Percentiles rank a stretch among this genome's conserved stretches.
Conservation (phyloP, 441 rosid genomes). For the Jatropha multifida region DNA sequence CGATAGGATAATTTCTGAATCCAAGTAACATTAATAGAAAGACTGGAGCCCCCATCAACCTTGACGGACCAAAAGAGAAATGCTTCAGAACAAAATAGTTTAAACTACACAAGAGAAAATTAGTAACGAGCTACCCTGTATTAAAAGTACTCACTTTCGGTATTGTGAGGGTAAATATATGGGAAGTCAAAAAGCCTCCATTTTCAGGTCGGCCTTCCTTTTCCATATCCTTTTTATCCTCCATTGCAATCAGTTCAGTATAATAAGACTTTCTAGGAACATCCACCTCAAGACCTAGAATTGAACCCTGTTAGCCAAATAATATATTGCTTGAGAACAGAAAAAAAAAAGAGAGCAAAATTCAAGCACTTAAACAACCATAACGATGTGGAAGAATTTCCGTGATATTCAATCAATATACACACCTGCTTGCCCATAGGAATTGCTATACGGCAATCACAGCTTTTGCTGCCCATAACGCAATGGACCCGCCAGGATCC, state of each 20-base stretch:
- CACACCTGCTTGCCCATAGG: conserved; percentile 90
- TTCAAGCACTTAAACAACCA: neutral
- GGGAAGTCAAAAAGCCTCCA: conserved; percentile 73
- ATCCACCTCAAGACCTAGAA: conserved; percentile 96
- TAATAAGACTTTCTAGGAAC: conserved; percentile 58
- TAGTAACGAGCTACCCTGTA: neutral
- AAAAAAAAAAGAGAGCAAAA: neutral
- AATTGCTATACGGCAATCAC: conserved; percentile 81
- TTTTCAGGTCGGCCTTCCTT: conserved; percentile 43
- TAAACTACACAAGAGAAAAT: neutral
- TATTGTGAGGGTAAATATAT: conserved; percentile 66
- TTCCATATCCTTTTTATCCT: conserved; percentile 43
- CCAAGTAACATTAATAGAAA: conserved; percentile 76
- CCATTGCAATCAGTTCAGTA: conserved; percentile 47
- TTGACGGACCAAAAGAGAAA: conserved; percentile 28
- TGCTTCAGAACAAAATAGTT: conserved; percentile 7
- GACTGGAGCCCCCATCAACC: conserved; percentile 86
- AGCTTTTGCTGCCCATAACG: conserved; percentile 84
- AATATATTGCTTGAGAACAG: conserved; percentile 43
- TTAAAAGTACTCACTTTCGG: conserved; percentile 54
- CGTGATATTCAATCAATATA: neutral
- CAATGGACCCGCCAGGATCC: conserved; percentile 92
- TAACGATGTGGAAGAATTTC: neutral
- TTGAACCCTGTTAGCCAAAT: conserved; percentile 97
- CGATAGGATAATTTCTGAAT: conserved; percentile 62